Base-by-base conservation (phyloP, 2,329 filamentous ascomycete species). In the Rachicladosporium sp. region DNA sequence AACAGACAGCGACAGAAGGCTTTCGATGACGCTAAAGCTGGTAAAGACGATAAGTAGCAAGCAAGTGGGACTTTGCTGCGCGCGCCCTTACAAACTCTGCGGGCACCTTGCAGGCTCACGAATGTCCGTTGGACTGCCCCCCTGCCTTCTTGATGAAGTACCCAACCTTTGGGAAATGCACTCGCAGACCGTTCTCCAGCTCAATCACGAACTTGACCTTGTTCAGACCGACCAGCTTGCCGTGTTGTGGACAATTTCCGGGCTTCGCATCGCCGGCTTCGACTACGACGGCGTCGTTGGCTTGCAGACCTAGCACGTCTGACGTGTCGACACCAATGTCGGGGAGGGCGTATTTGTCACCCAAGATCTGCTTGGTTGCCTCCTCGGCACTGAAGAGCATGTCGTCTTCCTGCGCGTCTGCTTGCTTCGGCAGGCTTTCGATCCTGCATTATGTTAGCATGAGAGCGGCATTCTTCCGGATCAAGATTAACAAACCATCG, bases 1-100 rank as follows among this genome's bases (percentile, higher is more conserved):
- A 84, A 79, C 47, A 63, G 82, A 46, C 78, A 86, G 62, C 79
- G 80, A 61, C 82, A 87, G 58, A 88, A 86, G 59, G 66, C 66
- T 9, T 73, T 70, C 45, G 64, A 65, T 45, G 60, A 66, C 29
- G 39, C 40, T 19, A 41, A 45, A 29, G 27, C 40, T 2, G 29
- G 29, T 9, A 39, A 34, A 39, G 23, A 21, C 6, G 31, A 30
- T 11, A 19, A 23, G 8, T 7, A 40, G 30, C 9, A 23, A 32
- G 12, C 12, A 32, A 19, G 15, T 19, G 15, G 15, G 5, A 19
- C 3, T 19, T 19, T 19, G 15, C 15, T 19, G 15, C 15, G 15
- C 15, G 15, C 5, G 5, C 15, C 15, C 15, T 5, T 19, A 5
- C 15, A 19, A 19, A 19, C 15, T 19, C 15, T 19, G 15, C 15